These are phyloP conservation scores for Kwoniella sp. DNA, from an alignment of 768 basidiomycete species.

Conservation along the genomic window DNA sequence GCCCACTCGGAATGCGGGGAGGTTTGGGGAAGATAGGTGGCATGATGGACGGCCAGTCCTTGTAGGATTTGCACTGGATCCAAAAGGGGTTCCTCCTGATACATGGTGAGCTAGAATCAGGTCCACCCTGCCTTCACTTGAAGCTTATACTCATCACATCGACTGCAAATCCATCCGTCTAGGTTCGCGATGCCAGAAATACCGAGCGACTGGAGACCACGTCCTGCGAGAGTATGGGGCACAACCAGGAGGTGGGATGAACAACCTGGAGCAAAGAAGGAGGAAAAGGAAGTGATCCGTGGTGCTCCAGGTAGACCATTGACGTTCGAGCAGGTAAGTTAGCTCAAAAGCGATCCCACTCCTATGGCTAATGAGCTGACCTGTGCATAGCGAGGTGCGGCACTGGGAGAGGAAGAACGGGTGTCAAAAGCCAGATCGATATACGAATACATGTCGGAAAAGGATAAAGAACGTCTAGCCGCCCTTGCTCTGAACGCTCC, in stretches of 20 bases:
- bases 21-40: constrained; percentile 60
- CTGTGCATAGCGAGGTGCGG: constrained; percentile 68
- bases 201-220: constrained; percentile 79
- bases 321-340: constrained; percentile 72
- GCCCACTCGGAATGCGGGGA: neutral
- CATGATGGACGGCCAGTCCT: constrained; percentile 74
- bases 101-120: constrained; percentile 46
- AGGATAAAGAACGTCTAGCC: constrained; percentile 81
- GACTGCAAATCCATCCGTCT: neutral
- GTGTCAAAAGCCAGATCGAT: constrained; percentile 63
- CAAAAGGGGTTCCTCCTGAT: constrained; percentile 49
- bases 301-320: constrained; percentile 62
- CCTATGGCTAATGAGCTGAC: neutral
- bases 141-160: neutral
- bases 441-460: constrained; percentile 91
- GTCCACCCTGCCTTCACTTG: neutral
- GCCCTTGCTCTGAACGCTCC: constrained; percentile 33
- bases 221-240: constrained; percentile 77
- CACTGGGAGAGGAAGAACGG: constrained; percentile 79
- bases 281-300: constrained; percentile 41
- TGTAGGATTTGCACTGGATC: constrained; percentile 71
- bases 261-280: constrained; percentile 29
- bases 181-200: constrained; percentile 85
- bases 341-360: too few species aligned
- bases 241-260: constrained; percentile 51